Base-by-base conservation (phyloP, 1,284 basidiomycete genomes). In the Vanrija sp. region DNA sequence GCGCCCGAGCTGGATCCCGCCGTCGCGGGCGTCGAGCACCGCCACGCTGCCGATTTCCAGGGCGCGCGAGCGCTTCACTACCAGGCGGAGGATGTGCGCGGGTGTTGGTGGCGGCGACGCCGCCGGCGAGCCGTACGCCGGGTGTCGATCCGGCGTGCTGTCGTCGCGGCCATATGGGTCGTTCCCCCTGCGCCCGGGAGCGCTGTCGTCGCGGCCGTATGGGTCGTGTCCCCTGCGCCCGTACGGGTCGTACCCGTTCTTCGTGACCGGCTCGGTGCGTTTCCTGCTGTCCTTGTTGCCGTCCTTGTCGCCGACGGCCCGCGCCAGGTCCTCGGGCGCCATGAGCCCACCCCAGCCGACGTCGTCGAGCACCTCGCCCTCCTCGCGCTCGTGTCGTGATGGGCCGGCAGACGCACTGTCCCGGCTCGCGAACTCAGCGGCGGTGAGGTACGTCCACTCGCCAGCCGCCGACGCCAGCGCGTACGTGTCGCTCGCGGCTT, bases 311-410 rank as follows among this genome's bases (percentile, higher is more conserved):
- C 28, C 28, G 16, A 63, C 50, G n/a, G 66, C 63, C 10, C 54
- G 43, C 46, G 63, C 64, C 5, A 72, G 55, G 50, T 70, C 49
- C 9, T 69, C 66, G 38, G 66, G 65, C 21, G 70, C 71, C 72
- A 75, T 75, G 46, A 75, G 55, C 15, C 64, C 73, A 26, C 73
- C 73, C 73, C 73, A 75, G 0, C 73, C 73, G 2, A 73, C 71
- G 58, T 75, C 68, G 44, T 75, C 71, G 26, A 71, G 67, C 15
- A 75, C 57, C 58, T 75, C 71, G 4, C 73, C 73, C 38, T 73
- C 72, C 46, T 75, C 73, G 38, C 49, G 55, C 29, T 64, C 62
- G 6, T 48, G 50, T 5, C 46, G 28, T 44, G 14, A 34, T 15
- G 19, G 14, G 38, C 40, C 14, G 14, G 29, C 25, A n/a, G 4